Evolutionary conservation across 495 filamentous ascomycete genomes (phyloP), one percentile per base, ranked within the genome.

Genomic region (Ascodesmis nigricans): DNA sequence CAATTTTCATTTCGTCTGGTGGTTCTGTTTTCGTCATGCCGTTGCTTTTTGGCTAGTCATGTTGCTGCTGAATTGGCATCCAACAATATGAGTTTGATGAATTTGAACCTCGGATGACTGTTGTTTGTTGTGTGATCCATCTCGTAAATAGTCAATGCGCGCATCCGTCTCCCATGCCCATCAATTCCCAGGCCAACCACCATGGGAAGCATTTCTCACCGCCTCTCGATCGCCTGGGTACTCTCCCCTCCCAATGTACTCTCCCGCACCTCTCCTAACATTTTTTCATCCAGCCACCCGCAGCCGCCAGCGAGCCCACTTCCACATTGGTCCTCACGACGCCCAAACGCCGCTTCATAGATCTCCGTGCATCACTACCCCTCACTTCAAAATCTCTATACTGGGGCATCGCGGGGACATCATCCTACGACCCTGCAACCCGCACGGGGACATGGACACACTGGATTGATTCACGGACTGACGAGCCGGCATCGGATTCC

Each of bases 211-310:
- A 45, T 49, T 28, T 49, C 46, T 8, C 24, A 34, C 18, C 39
- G 46, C 11, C 20, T 49, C 22, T 49, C 43, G 6, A 49, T 49
- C 21, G 45, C 45, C 31, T 49, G 46, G 46, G 45, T 46, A 42
- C 7, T 9, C 22, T 11, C 8, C 8, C 7, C n/a, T 14, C 19
- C 16, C 20, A 15, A 4, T 17, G 9, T 23, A 8, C 14, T 8
- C n/a, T 16, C 17, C 11, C 3, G 3, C 29, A 31, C 2, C 16
- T n/a, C 24, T 21, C n/a, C 41, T 41, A 16, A 40, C 17, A 35
- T 13, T 4, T 15, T 8, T 29, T 15, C 5, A 11, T 14, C 17
- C 17, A 40, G 35, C 39, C 39, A 18, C 45, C 44, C 2, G 31
- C 24, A 11, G 26, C 33, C 29, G 34, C 38, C 11, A 29, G 36